phyloP scores from a whole-genome alignment of 257 asterid species.

The Sherardia arvensis region DNA sequence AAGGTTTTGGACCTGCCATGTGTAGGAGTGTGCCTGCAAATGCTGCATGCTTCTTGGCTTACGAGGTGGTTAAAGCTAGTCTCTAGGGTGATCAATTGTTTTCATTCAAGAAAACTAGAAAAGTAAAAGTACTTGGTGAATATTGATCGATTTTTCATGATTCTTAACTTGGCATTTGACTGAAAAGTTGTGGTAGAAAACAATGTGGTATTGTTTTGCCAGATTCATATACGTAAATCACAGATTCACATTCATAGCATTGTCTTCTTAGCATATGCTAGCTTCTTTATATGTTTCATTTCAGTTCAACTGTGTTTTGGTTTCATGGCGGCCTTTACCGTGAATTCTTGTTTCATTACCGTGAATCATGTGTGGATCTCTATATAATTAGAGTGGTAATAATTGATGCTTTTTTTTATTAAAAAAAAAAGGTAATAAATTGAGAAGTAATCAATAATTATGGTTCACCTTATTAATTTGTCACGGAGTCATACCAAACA shows the following conservation, averaged over 20 bases:
- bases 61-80: constrained; percentile 64
- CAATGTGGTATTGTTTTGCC: neutral
- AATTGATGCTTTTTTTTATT: too few relatives aligned
- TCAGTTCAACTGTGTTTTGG: too few relatives aligned
- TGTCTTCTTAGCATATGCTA: neutral
- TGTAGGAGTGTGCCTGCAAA: constrained; percentile 83
- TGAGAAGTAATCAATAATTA: too few relatives aligned
- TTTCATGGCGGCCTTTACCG: too few relatives aligned
- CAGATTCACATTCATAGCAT: neutral
- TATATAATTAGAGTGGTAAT: too few relatives aligned
- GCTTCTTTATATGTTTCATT: neutral
- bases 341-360: too few relatives aligned
- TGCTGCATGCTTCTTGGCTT: constrained; percentile 85
- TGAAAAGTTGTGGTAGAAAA: too few relatives aligned
- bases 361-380: too few relatives aligned
- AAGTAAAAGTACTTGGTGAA: neutral
- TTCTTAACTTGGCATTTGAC: neutral
- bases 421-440: too few relatives aligned
- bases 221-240: too few relatives aligned
- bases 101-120: neutral
- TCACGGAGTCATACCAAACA: too few relatives aligned
- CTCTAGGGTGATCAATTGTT: constrained; percentile 40
- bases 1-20: constrained; percentile 90
- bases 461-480: too few relatives aligned
- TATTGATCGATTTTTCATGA: neutral